These are phyloP conservation scores for Globisporangium rhizosaccharum DNA, from an alignment of 352 stramenopile genomes.

Conservation along the genomic window DNA sequence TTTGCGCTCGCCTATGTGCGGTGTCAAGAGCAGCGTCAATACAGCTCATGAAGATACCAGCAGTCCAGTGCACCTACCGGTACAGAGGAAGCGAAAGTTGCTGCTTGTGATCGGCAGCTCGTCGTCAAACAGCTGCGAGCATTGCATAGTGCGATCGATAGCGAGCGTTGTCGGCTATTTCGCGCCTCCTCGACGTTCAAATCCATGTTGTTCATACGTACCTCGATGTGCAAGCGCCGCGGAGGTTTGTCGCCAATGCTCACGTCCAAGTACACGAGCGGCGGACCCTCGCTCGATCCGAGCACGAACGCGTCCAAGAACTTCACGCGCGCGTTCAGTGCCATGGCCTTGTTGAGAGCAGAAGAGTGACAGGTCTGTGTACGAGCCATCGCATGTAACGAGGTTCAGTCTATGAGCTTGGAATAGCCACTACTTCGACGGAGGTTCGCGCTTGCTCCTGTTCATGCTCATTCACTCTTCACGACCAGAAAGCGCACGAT, in stretches of 20 bases:
- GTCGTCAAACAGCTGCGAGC: constrained; percentile 56
- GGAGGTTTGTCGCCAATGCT: constrained; percentile 40
- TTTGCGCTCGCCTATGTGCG: constrained; percentile 35
- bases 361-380: not conserved
- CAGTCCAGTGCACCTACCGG: constrained; percentile 19
- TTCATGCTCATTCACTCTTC: not conserved
- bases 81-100: constrained; percentile 76
- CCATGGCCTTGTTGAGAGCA: constrained; percentile 20
- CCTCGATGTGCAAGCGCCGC: constrained; percentile 64
- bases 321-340: constrained; percentile 37
- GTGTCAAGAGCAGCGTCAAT: not conserved
- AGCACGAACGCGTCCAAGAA: constrained; percentile 42
- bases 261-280: constrained; percentile 65
- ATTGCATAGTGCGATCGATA: not conserved
- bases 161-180: not conserved
- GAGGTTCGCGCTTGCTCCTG: not conserved
- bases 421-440: not conserved
- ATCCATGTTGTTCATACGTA: constrained; percentile 5
- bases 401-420: not conserved
- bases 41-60: not conserved
- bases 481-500: not conserved
- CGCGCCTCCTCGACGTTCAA: not conserved
- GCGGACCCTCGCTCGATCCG: constrained; percentile 24
- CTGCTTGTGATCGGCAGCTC: constrained; percentile 54
- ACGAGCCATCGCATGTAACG: no score